These are phyloP conservation scores for Marchantia paleacea DNA, from an alignment of 225 moss, liverwort and hornwort genomes.

Conservation along the genomic window DNA sequence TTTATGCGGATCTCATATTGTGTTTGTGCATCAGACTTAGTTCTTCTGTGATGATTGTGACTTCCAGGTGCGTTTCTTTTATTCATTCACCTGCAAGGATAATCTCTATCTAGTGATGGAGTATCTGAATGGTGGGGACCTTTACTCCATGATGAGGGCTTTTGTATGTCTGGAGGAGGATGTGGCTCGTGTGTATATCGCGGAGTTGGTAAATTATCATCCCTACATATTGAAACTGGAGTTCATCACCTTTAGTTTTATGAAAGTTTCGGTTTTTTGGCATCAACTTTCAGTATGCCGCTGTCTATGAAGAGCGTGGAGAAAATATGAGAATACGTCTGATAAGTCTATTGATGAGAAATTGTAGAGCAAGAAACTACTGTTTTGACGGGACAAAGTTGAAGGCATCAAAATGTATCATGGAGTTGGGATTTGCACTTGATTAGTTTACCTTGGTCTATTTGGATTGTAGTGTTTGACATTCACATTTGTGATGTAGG, in stretches of 20 bases:
- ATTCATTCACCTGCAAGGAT: slow-evolving; percentile 91
- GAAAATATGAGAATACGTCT: no score
- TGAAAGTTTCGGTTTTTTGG: not conserved
- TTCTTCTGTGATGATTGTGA: not conserved
- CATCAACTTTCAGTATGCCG: not conserved
- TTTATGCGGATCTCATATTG: not conserved
- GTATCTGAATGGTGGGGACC: slow-evolving; percentile 97
- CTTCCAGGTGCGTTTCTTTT: slow-evolving; percentile 91
- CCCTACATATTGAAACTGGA: not conserved
- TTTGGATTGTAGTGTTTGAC: not conserved
- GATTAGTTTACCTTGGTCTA: not conserved
- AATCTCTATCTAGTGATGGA: slow-evolving; percentile 99
- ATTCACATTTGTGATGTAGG: slow-evolving; percentile 40
- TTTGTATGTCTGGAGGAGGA: slow-evolving; percentile 88
- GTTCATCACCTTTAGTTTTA: not conserved
- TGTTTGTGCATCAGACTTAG: not conserved
- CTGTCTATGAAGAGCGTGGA: not conserved
- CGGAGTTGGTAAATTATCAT: slow-evolving; percentile 78
- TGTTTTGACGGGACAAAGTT: not conserved
- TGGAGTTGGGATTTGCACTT: not conserved
- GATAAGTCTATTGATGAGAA: not conserved
- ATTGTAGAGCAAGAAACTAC: not conserved
- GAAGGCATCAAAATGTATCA: not conserved
- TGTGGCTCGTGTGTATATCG: slow-evolving; percentile 88
- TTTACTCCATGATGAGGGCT: slow-evolving; percentile 88